Percentiles rank a stretch among this genome's conserved stretches.
These are phyloP conservation scores for Limnomonas spitsbergensis DNA, from an alignment of 139 green algal genomes.

Conservation along the genomic window DNA sequence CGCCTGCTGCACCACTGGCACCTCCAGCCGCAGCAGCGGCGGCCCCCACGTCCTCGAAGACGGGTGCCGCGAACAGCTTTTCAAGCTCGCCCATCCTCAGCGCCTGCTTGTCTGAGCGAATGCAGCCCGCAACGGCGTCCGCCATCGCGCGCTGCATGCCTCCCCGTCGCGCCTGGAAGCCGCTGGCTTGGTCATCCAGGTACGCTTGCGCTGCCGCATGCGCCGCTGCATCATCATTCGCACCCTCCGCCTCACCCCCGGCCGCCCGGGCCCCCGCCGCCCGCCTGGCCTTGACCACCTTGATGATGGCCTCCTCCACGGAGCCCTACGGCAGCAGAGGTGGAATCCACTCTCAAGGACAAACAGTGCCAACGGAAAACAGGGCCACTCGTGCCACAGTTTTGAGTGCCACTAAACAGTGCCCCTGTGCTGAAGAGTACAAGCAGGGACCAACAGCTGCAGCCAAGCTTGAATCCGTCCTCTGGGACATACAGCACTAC, in stretches of 20 bases:
- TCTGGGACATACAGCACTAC: too few species aligned
- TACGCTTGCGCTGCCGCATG: not conserved
- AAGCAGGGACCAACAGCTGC: too few species aligned
- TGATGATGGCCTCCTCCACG: conserved; percentile 11
- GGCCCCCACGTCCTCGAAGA: too few species aligned
- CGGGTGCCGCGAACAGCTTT: not conserved
- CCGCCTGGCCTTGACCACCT: conserved; percentile 8
- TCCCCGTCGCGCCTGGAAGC: not conserved
- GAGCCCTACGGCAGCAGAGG: not conserved
- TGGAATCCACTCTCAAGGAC: too few species aligned
- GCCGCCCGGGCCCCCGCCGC: too few species aligned
- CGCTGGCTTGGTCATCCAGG: not conserved
- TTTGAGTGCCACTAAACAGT: too few species aligned
- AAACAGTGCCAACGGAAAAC: too few species aligned
- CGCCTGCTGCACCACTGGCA: too few species aligned
- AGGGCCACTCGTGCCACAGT: too few species aligned
- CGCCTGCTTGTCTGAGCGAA: conserved; percentile 11
- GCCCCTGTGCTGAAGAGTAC: too few species aligned
- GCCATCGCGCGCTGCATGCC: not conserved
- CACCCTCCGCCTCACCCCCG: not conserved
- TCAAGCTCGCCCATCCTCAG: conserved; percentile 9
- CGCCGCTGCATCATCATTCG: not conserved
- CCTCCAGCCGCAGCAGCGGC: too few species aligned
- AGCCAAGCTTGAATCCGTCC: too few species aligned
- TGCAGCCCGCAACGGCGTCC: conserved; percentile 1